Base-by-base conservation (phyloP, 139 green algal genomes). In the Ettlia oleoabundans region DNA sequence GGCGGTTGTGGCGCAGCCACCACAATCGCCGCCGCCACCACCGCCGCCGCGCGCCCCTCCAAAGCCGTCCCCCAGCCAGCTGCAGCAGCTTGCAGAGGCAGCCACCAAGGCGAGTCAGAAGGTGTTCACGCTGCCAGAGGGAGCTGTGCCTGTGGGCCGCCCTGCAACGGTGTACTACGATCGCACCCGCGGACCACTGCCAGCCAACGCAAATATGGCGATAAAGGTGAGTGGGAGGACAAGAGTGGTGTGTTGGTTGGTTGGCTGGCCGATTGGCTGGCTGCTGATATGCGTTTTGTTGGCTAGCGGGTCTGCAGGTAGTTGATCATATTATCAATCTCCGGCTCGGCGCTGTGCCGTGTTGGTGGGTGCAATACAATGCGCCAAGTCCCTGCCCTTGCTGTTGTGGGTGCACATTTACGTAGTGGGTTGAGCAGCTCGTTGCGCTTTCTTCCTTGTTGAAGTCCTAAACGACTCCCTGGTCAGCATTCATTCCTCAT, bases 91-190 rank as follows among this genome's bases (percentile, higher is more conserved):
- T 61, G 85, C 84, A 26, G 35, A 58, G 13, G 37, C 41, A 10
- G 89, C 88, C 13, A 26, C 33, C 8, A 10, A 51, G 24, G 73
- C 81, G 4, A 79, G 78, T 66, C 35, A 84, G 58, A 58, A 42
- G 35, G 32, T 91, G 42, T 89, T 91, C 67, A 86, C 71, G 0
- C 78, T 88, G 80, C 91, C 91, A 0, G 43, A 76, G 61, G 62
- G 68, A 26, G 53, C 73, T 30, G 82, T 82, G 9, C n/a, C 62
- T 0, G 89, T 89, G 26, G 89, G 88, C 32, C 63, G 1, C 53
- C 76, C 13, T 55, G 87, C 33, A 40, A 78, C 76, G 4, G 51
- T 97, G 28, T 94, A 90, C 52, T 97, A 97, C 86, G 92, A 97
- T 80, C 82, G 87, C n/a, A 41, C 76, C 10, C 37, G n/a, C 42